These are phyloP conservation scores for Phalaenopsis aphrodite DNA, from an alignment of 106 monocot species.

Conservation along the genomic window DNA sequence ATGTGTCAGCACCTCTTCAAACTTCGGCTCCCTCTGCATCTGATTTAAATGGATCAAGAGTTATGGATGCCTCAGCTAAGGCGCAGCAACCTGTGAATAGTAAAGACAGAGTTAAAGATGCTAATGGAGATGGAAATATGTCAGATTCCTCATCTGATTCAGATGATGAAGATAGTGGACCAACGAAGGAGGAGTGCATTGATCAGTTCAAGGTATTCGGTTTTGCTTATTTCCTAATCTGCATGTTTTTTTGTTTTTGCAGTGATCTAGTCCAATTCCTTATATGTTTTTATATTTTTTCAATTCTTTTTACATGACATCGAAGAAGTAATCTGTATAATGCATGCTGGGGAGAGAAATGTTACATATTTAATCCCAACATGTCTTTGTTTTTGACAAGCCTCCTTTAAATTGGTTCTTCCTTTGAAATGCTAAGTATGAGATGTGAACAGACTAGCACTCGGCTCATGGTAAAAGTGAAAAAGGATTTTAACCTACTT, in stretches of 20 bases:
- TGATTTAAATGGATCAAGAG: constrained; percentile 48
- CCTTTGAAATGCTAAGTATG: background rate
- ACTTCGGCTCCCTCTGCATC: constrained; percentile 25
- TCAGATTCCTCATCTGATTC: constrained; percentile 92
- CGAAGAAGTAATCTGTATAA: background rate
- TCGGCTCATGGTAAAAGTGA: background rate
- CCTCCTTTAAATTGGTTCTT: background rate
- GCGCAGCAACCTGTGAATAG: constrained; percentile 27
- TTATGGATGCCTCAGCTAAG: constrained; percentile 37
- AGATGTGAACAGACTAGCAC: background rate
- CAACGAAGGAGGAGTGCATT: constrained; percentile 62
- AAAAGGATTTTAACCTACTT: background rate
- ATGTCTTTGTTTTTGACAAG: background rate
- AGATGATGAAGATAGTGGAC: constrained; percentile 72
- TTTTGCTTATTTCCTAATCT: background rate
- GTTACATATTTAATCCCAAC: background rate
- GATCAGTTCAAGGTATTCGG: constrained; percentile 79
- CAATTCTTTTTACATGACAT: background rate
- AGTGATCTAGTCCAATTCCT: background rate
- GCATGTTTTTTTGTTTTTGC: background rate
- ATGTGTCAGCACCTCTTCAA: constrained; percentile 33
- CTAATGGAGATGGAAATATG: constrained; percentile 53
- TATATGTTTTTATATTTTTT: background rate
- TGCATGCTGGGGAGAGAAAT: background rate
- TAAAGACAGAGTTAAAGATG: constrained; percentile 70